phyloP scores from a whole-genome alignment of 78 protist genomes.

The Guillardia theta region DNA sequence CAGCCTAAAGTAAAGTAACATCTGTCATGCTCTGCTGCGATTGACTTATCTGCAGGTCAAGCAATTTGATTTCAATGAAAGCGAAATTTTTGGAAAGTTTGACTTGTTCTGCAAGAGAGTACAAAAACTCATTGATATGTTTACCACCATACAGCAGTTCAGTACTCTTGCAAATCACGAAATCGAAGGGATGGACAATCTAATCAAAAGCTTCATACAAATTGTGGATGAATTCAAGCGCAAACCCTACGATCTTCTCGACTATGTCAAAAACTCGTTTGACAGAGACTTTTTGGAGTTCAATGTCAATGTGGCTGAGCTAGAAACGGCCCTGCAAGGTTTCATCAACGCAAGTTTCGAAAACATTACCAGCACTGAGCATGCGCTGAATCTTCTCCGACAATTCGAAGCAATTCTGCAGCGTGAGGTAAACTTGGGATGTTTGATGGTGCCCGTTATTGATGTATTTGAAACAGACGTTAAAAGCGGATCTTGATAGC shows the following conservation, averaged over 20 bases:
- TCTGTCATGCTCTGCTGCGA: not conserved
- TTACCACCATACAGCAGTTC: slow-evolving; percentile 69
- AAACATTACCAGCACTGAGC: slow-evolving; percentile 44
- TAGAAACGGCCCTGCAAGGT: slow-evolving; percentile 62
- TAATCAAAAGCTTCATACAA: slow-evolving; percentile 48
- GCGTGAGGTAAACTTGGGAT: slow-evolving; percentile 29
- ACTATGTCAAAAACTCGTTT: slow-evolving; percentile 43
- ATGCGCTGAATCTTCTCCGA: slow-evolving; percentile 63
- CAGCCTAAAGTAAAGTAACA: slow-evolving; percentile 37
- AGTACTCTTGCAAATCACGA: slow-evolving; percentile 16
- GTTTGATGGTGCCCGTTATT: not conserved
- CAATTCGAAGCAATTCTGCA: slow-evolving; percentile 62
- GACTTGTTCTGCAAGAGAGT: slow-evolving; percentile 76
- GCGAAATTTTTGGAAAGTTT: slow-evolving; percentile 72
- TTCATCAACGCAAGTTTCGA: slow-evolving; percentile 69
- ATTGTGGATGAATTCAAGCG: slow-evolving; percentile 52
- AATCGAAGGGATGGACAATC: slow-evolving; percentile 63
- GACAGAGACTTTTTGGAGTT: slow-evolving; percentile 71
- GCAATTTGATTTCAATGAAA: slow-evolving; percentile 72
- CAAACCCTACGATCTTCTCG: slow-evolving; percentile 73
- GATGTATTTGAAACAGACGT: not conserved
- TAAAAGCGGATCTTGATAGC: slow-evolving; percentile 57
- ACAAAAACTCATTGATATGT: slow-evolving; percentile 63
- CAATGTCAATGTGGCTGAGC: slow-evolving; percentile 51
- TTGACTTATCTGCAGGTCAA: not conserved